A percentile compares a stretch with the other conserved stretches of the same genome.
Evolutionary conservation across 495 filamentous ascomycete genomes (phyloP).

Genomic region (Lasiosphaeria ovina): DNA sequence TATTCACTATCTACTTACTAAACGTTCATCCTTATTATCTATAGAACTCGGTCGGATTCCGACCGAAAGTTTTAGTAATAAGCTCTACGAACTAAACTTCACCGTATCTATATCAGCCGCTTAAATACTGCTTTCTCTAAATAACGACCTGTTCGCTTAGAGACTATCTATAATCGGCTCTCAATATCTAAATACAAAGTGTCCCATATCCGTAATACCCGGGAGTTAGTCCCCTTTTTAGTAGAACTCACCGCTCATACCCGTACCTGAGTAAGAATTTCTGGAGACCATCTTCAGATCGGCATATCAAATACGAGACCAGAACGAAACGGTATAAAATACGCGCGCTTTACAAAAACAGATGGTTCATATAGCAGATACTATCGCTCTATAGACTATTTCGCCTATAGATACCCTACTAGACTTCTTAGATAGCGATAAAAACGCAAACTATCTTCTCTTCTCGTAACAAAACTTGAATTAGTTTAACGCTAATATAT

Average conservation of each 20-base stretch:
- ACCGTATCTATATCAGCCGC: slow-evolving; percentile 49
- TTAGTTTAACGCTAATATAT: slow-evolving; percentile 28
- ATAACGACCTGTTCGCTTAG: slow-evolving; percentile 66
- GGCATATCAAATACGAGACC: slow-evolving; percentile 58
- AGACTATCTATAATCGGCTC: slow-evolving; percentile 75
- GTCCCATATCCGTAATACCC: slow-evolving; percentile 46
- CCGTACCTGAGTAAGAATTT: slow-evolving; percentile 46
- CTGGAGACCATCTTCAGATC: slow-evolving; percentile 50
- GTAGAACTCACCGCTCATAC: slow-evolving; percentile 67
- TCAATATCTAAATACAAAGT: slow-evolving; percentile 59
- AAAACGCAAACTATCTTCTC: slow-evolving; percentile 64
- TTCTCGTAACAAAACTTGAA: slow-evolving; percentile 54
- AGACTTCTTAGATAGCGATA: slow-evolving; percentile 74
- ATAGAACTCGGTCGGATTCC: slow-evolving; percentile 82
- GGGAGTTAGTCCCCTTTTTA: slow-evolving; percentile 83
- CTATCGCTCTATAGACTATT: slow-evolving; percentile 75
- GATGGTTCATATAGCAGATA: slow-evolving; percentile 42
- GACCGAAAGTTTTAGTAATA: slow-evolving; percentile 81
- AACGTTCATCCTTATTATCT: no score
- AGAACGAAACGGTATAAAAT: slow-evolving; percentile 59
- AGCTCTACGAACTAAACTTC: slow-evolving; percentile 72
- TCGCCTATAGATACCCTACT: slow-evolving; percentile 92
- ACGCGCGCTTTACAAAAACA: slow-evolving; percentile 53
- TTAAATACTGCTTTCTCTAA: slow-evolving; percentile 51
- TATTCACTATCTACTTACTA: no score